Percentiles rank a stretch among this genome's conserved stretches.
These are phyloP conservation scores for Immersiella caudata DNA, from an alignment of 495 filamentous ascomycete genomes.

Conservation along the genomic window DNA sequence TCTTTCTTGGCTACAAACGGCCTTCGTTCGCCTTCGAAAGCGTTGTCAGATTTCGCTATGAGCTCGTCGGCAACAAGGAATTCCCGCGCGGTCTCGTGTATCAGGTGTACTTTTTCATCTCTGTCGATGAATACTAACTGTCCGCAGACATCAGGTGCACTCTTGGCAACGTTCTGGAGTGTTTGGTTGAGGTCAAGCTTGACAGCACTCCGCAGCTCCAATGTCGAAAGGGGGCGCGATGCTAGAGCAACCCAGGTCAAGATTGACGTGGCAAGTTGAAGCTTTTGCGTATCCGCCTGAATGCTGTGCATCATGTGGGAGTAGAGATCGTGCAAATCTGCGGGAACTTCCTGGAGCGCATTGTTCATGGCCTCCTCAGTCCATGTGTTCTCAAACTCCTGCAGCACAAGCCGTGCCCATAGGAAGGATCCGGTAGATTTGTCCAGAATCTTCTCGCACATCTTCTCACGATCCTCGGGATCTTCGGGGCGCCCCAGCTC, in stretches of 20 bases:
- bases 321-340: constrained; percentile 33
- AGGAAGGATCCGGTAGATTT: constrained; percentile 41
- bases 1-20: constrained; percentile 23
- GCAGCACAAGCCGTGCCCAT: constrained; percentile 38
- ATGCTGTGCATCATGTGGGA: constrained; percentile 32
- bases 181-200: constrained; percentile 36
- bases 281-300: constrained; percentile 23
- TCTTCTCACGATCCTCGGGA: constrained; percentile 17
- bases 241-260: constrained; percentile 36
- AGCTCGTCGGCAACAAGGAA: constrained; percentile 31
- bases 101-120: constrained; percentile 29
- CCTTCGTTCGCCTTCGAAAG: constrained; percentile 4
- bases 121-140: constrained; percentile 38
- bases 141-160: constrained; percentile 33
- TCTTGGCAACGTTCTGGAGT: constrained; percentile 30
- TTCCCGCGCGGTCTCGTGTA: constrained; percentile 41
- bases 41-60: neutral
- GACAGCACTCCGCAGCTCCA: constrained; percentile 33
- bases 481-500: constrained; percentile 27
- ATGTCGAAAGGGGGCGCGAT: constrained; percentile 31
- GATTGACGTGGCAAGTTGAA: constrained; percentile 29
- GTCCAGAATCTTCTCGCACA: constrained; percentile 37
- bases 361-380: constrained; percentile 35
- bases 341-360: constrained; percentile 31
- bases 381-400: constrained; percentile 34